Evolutionary conservation across 2,329 filamentous ascomycete genomes (phyloP), one percentile per base, ranked within the genome.

Genomic region (Cladosporium sp.): DNA sequence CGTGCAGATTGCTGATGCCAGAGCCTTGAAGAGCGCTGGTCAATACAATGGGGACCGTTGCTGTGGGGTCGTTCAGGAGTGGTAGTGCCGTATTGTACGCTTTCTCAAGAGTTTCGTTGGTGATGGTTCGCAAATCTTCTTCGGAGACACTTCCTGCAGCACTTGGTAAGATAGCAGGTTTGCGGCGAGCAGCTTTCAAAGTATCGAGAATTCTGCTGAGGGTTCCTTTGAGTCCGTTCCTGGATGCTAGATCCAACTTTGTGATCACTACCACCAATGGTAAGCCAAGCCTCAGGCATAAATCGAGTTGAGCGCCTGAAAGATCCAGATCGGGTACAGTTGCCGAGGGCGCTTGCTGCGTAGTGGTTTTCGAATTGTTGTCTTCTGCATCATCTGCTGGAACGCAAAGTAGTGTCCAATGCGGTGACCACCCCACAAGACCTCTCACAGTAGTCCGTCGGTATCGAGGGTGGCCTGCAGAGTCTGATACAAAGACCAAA

Each of bases 341-440:
- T 15, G 49, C 26, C 18, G 83, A 81, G 30, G 79, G 79, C 15
- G 57, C 28, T n/a, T 44, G 32, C 24, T 52, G 44, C 6, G 55
- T 34, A 3, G 64, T 32, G 0, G 83, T 85, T 65, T 81, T 80
- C 3, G 76, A 74, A n/a, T 75, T 71, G 51, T 76, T 73, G 58
- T 80, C 78, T 55, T 90, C 87, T 12, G 85, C 83, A 69, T 90
- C 90, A 73, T 95, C 91, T 41, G 92, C 92, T 57, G 92, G 88
- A 68, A 98, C 88, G 71, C 96, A 97, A 2, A 98, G 84, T 26
- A 97, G 78, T 1, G 92, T 93, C 90, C 95, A 99, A 76, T 98
- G 93, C 10, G 95, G 95, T 44, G 92, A 91, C 93, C 95, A 98
- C 55, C 93, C 95, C 69, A 99, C 86, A n/a, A 99, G 83, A 0